Evolutionary conservation across 148 eudicot species (phyloP).

Genomic region (Polygonum maritimum): DNA sequence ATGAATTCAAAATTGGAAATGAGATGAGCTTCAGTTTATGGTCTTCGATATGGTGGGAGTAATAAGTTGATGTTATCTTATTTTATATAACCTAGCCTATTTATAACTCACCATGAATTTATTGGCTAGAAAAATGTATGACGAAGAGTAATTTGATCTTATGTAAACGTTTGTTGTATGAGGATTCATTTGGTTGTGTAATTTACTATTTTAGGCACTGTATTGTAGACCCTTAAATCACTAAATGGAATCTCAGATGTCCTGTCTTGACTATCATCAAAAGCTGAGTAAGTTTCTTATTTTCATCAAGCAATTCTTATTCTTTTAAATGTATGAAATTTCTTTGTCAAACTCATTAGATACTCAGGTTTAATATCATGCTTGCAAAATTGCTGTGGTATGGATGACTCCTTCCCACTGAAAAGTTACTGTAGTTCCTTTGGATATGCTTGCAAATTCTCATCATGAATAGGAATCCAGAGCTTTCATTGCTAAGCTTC

Average conservation of each 20-base stretch:
- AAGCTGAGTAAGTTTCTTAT: conserved; percentile 57
- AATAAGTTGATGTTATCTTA: neutral
- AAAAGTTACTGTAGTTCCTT: neutral
- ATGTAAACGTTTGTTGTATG: too few relatives aligned
- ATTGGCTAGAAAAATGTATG: neutral
- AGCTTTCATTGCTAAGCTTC: neutral
- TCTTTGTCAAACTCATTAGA: neutral
- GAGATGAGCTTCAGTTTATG: too few relatives aligned
- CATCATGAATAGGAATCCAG: neutral
- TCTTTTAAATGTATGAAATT: neutral
- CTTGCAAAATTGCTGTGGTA: neutral
- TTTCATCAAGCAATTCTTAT: neutral
- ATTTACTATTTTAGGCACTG: neutral
- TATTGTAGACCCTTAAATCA: conserved; percentile 54
- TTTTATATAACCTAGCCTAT: neutral
- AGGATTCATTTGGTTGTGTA: neutral
- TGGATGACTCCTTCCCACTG: neutral
- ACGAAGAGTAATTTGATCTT: neutral
- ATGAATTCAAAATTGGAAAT: too few relatives aligned
- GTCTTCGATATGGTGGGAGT: neutral
- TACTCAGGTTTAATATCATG: neutral
- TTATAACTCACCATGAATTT: neutral
- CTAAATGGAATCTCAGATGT: conserved; percentile 65
- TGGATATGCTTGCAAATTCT: neutral
- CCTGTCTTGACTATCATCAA: conserved; percentile 51